Base-by-base conservation (phyloP, 495 filamentous ascomycete genomes). In the Hypoxylon perforatum region DNA sequence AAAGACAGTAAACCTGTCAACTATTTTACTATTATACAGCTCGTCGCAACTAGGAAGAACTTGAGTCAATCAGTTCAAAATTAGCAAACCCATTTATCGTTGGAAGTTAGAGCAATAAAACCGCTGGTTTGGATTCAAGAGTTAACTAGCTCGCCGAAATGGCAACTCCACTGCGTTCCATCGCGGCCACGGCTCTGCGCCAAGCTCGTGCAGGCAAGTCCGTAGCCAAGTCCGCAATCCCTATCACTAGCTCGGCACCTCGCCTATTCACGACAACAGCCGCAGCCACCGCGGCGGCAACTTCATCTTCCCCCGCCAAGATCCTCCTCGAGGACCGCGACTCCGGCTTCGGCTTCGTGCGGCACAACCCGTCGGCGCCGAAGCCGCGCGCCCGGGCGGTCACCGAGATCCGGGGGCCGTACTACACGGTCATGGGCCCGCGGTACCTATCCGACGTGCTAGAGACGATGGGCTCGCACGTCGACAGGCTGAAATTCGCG, bases 401-500 rank as follows among this genome's bases (percentile, higher is more conserved):
- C 12, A 87, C 85, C 1, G 84, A 86, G 63, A 87, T 87, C 56
- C 74, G 85, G 21, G 85, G 85, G 0, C 84, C 83, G 2, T 87
- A 86, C 71, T 87, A 87, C 59, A 80, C 78, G 0, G 82, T 78
- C 12, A 85, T 85, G 81, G 84, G 85, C 3, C 81, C 82, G 57
- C 72, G 78, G 19, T 84, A 85, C 48, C 71, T 87, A 1, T 75
- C 77, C 14, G 82, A 85, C 72, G 74, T 85, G 11, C 73, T 85
- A 4, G 82, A 86, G 57, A 86, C 83, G 22, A 85, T 84, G 84
- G 82, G 84, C 8, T 69, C 78, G 9, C 80, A 87, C 71, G 77
- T 86, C 17, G 85, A 86, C 63, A 84, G 85, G 1, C 73, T 87
- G 9, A 86, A 87, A 51, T 86, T 87, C 73, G 83, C 83, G 2